Conservation (phyloP, 331 rosid species). For the Saraca asoca region DNA sequence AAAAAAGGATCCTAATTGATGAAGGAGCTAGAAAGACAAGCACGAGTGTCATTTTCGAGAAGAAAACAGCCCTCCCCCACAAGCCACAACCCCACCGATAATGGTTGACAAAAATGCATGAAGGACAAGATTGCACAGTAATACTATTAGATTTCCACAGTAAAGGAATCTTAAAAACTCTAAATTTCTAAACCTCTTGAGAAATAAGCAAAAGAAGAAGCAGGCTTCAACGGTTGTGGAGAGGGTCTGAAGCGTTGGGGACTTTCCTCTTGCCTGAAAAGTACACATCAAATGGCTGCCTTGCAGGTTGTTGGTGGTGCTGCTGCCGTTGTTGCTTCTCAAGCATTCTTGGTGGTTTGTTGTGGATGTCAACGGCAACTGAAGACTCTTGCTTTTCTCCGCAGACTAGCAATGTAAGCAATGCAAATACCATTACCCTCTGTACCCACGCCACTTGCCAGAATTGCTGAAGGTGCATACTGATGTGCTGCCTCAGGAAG, state of each 20-base stretch:
- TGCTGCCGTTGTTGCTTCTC: conserved; percentile 32
- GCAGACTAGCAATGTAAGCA: conserved; percentile 38
- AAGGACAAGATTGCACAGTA: background rate
- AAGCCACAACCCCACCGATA: conserved; percentile 18
- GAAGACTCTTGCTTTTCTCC: conserved; percentile 40
- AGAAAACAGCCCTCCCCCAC: conserved; percentile 12
- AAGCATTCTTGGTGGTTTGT: conserved; percentile 20
- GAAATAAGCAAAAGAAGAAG: background rate
- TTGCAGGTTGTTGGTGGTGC: conserved; percentile 15
- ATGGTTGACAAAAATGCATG: conserved; percentile 35
- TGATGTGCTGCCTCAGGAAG: background rate
- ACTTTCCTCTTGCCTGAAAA: conserved; percentile 75
- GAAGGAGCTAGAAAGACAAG: background rate
- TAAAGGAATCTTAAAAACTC: background rate
- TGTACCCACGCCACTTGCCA: conserved; percentile 33
- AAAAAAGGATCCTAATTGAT: background rate
- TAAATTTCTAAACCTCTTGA: conserved; percentile 13
- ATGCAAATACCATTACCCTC: conserved; percentile 48
- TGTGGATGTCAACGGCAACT: conserved; percentile 14
- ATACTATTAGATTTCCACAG: conserved; percentile 2
- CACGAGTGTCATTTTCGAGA: conserved; percentile 2
- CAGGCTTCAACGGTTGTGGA: conserved; percentile 75
- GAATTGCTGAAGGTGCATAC: conserved; percentile 42
- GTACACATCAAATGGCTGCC: conserved; percentile 47
- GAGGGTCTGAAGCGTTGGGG: conserved; percentile 90